These are phyloP conservation scores for Diaporthe sp. DNA, from an alignment of 2,329 filamentous ascomycete species.

Conservation along the genomic window DNA sequence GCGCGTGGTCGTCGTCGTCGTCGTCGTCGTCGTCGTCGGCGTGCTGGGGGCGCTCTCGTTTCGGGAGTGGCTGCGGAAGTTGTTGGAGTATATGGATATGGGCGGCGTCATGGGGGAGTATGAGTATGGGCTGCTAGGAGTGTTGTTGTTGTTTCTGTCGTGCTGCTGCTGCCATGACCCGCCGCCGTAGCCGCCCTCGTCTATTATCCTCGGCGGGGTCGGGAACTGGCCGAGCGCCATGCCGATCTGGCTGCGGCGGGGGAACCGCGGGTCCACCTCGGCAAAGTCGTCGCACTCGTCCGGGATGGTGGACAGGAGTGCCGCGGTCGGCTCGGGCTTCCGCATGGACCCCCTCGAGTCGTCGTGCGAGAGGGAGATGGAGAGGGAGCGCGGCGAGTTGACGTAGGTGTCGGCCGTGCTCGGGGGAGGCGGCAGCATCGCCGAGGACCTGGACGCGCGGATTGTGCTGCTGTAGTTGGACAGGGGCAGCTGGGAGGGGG, in stretches of 20 bases:
- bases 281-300: constrained; percentile 22
- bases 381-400: background rate
- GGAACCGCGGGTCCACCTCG: constrained; percentile 5
- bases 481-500: background rate
- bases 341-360: constrained; percentile 1
- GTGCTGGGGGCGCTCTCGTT: constrained; percentile 3
- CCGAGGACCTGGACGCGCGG: background rate
- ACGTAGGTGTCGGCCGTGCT: constrained; percentile 8
- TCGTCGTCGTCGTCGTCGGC: background rate
- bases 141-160: background rate
- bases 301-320: constrained; percentile 11
- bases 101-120: background rate
- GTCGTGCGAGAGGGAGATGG: background rate
- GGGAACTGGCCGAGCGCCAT: constrained; percentile 7
- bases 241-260: constrained; percentile 29
- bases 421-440: background rate
- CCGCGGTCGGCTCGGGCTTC: constrained; percentile 1
- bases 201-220: background rate
- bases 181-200: too few species aligned
- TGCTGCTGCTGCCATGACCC: background rate
- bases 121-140: background rate
- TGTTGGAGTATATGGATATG: background rate
- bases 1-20: background rate
- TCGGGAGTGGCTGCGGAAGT: background rate
- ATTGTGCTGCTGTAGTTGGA: constrained; percentile 8